Evolutionary conservation across 306 rosid genomes (phyloP), one percentile per base, ranked within the genome.

Genomic region (Parietaria judaica): DNA sequence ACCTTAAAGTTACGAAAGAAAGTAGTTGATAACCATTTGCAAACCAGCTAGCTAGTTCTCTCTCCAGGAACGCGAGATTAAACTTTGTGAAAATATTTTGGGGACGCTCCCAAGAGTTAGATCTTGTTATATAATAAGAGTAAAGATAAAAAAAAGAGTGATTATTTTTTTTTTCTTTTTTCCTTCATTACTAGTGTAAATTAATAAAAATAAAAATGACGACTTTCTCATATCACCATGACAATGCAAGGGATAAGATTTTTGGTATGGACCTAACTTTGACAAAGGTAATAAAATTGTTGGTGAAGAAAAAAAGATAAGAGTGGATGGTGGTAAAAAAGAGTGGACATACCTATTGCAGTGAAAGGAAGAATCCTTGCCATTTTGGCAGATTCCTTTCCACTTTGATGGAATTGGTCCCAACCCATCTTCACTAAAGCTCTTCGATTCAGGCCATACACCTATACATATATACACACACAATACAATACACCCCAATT

Each of bases 361-460:
- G 54, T 49, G 83, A 71, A 89, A 89, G 38, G 47, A 16, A 63
- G 66, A 52, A 70, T 81, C 84, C 17, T 6, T 6, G 11, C 66
- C 81, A 23, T 80, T 83, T 41, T 83, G 84, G 68, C 95, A 89
- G 46, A 83, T 78, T 68, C 96, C 96, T 80, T 72, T 83, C 96
- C 96, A 89, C 76, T 72, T 83, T 1, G 91, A 58, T 51, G 95
- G 96, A 80, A 86, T 70, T 71, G 90, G 88, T 86, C 95, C 96
- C 68, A 81, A 78, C 54, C 74, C 73, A 46, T 78, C 71, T 13
- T 81, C 89, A 61, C 74, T 70, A 71, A 89, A 89, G 77, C 96
- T 86, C 69, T 81, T 76, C 3, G 96, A 89, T 78, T 86, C 83
- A 44, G 95, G 86, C 96, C 96, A 85, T 54, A 77, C 95, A 1